Conservation (phyloP, 2,329 filamentous ascomycete species). For the Calonectria pteridis region DNA sequence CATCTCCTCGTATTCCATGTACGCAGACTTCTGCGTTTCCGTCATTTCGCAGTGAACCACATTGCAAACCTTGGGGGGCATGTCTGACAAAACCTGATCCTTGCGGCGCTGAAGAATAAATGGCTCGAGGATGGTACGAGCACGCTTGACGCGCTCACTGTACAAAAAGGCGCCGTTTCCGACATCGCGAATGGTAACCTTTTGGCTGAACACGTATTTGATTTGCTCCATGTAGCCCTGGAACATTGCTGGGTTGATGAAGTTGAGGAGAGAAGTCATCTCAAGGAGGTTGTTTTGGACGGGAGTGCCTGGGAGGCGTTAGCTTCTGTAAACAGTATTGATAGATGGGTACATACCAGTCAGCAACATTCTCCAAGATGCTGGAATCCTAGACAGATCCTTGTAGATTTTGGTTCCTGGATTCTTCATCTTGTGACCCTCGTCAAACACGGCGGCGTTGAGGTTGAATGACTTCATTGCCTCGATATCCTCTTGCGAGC, state of each 20-base stretch:
- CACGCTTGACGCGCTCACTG: constrained; percentile 85
- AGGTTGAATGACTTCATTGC: constrained; percentile 63
- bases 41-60: constrained; percentile 88
- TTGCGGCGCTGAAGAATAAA: constrained; percentile 97
- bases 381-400: constrained; percentile 80
- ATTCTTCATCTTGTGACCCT: constrained; percentile 95
- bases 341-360: constrained; percentile 46
- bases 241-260: constrained; percentile 91
- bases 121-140: constrained; percentile 91
- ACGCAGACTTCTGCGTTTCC: constrained; percentile 77
- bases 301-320: constrained; percentile 79
- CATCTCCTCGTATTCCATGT: constrained; percentile 73
- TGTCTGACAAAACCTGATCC: constrained; percentile 85
- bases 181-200: constrained; percentile 84
- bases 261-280: constrained; percentile 89
- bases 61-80: constrained; percentile 83
- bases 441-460: constrained; percentile 82
- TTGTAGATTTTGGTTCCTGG: constrained; percentile 84
- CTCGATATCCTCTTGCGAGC: constrained; percentile 62
- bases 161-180: constrained; percentile 88
- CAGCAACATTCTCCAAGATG: constrained; percentile 87
- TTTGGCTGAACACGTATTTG: constrained; percentile 91
- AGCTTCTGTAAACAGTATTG: constrained; percentile 20
- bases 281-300: constrained; percentile 96
- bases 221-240: constrained; percentile 81